Evolutionary conservation across 352 stramenopile species (phyloP), one percentile per base, ranked within the genome.

Genomic region (Pythium apleroticum): DNA sequence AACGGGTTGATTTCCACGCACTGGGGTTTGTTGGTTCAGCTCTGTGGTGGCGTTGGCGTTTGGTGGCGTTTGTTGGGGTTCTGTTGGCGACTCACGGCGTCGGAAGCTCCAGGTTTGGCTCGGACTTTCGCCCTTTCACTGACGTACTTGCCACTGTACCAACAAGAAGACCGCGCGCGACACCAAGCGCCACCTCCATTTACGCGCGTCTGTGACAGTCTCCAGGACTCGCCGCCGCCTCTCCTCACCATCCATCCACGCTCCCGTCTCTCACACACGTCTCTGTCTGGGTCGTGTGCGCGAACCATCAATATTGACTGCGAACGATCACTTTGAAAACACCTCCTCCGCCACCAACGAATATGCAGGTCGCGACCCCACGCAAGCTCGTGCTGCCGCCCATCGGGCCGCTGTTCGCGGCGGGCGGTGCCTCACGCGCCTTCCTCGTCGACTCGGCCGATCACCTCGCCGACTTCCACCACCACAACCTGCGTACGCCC

Each of bases 381-480:
- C 60, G 63, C n/a, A 79, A 75, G 55, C 74, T 88, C 39, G 78
- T 89, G 54, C 60, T 89, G 45, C 80, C 81, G 56, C 71, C 81
- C 12, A 81, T 91, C 41, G 71, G 77, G 9, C 79, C 81, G 53
- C 66, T 88, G 33, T 86, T 88, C 63, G 71, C 71, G n/a, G 17
- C 45, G 35, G 24, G 48, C 25, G n/a, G 15, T 15, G 49, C 58
- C 15, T 41, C 30, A 10, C 58, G 58, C 49, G 49, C 35, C 30
- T 65, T 58, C 35, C 66, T 74, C 35, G 69, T 72, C 50, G 75
- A 77, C 66, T 65, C 72, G 28, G 49, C 25, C 22, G 37, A 52
- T 12, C 63, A 50, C 30, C 41, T 55, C 12, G 50, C 58, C 28
- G 80, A 81, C 64, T 81, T 86, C 48, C 66, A 74, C 55, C 72